Evolutionary conservation across 2,329 filamentous ascomycete genomes (phyloP).

Genomic region (Cyphellophora attinorum): DNA sequence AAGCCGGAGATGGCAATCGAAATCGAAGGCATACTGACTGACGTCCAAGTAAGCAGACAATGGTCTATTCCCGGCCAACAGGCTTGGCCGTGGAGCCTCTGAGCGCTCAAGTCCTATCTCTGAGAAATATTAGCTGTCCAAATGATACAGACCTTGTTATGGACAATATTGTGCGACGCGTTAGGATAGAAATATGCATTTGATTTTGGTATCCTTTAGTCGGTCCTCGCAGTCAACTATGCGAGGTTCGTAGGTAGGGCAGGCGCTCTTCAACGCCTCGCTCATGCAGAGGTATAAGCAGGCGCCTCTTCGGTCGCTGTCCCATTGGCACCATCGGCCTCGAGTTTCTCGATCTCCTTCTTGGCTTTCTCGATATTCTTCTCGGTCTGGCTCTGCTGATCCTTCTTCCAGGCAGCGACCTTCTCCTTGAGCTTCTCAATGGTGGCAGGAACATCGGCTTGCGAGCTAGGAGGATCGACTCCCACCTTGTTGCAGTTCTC

Average conservation of each 20-base stretch:
- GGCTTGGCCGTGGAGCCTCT: background rate
- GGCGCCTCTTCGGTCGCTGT: too few species aligned
- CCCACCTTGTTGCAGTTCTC: constrained; percentile 79
- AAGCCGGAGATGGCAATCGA: background rate
- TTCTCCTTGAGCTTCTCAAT: constrained; percentile 89
- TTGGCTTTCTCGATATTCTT: constrained; percentile 96
- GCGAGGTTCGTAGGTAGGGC: too few species aligned
- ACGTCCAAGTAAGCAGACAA: background rate
- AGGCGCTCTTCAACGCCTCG: too few species aligned
- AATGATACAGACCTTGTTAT: too few species aligned
- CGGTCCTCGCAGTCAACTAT: too few species aligned
- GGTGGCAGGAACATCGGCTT: constrained; percentile 67
- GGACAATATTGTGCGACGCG: too few species aligned
- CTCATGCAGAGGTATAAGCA: too few species aligned
- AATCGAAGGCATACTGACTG: background rate
- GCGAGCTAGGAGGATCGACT: constrained; percentile 79
- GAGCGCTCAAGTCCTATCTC: background rate
- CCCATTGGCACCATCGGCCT: too few species aligned
- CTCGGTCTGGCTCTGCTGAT: constrained; percentile 82
- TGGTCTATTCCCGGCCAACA: background rate
- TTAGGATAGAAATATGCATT: too few species aligned
- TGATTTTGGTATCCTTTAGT: too few species aligned
- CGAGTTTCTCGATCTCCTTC: constrained; percentile 83
- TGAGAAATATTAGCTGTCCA: too few species aligned
- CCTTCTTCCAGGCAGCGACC: constrained; percentile 79